These are phyloP conservation scores for Panaeolus papilionaceus DNA, from an alignment of 768 basidiomycete species.

Conservation along the genomic window DNA sequence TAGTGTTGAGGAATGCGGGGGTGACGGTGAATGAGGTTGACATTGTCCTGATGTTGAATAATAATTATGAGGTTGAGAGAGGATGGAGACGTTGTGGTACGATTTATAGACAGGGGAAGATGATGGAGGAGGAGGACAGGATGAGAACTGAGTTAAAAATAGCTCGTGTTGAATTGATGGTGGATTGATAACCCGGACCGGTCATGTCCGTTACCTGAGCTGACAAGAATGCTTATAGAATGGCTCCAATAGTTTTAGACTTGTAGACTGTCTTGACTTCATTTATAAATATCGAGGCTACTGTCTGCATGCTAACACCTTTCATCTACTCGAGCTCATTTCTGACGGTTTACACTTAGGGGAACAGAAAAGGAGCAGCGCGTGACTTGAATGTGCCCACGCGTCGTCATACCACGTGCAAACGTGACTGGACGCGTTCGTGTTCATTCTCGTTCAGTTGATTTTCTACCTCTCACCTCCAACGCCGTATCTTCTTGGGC, in stretches of 20 bases:
- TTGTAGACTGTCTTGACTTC: background rate
- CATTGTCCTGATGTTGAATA: background rate
- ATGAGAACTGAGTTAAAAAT: background rate
- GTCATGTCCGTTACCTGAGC: background rate
- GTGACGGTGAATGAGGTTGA: background rate
- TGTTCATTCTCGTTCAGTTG: background rate
- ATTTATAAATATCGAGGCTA: too few relatives aligned
- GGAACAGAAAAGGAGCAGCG: background rate
- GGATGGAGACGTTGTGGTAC: background rate
- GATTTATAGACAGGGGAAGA: background rate
- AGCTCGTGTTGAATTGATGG: background rate
- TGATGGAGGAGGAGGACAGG: too few relatives aligned
- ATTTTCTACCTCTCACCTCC: background rate
- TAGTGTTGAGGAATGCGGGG: background rate
- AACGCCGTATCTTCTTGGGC: background rate
- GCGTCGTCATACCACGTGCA: slow-evolving; percentile 8
- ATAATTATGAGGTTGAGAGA: background rate
- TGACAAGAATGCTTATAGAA: background rate
- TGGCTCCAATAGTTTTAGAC: background rate
- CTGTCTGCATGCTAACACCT: too few relatives aligned
- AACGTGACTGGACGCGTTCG: background rate
- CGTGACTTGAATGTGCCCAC: background rate
- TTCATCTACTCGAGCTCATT: too few relatives aligned
- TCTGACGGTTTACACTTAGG: too few relatives aligned
- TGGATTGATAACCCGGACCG: background rate